phyloP scores from a whole-genome alignment of 2,329 filamentous ascomycete species.

The Diaporthe citriasiana region DNA sequence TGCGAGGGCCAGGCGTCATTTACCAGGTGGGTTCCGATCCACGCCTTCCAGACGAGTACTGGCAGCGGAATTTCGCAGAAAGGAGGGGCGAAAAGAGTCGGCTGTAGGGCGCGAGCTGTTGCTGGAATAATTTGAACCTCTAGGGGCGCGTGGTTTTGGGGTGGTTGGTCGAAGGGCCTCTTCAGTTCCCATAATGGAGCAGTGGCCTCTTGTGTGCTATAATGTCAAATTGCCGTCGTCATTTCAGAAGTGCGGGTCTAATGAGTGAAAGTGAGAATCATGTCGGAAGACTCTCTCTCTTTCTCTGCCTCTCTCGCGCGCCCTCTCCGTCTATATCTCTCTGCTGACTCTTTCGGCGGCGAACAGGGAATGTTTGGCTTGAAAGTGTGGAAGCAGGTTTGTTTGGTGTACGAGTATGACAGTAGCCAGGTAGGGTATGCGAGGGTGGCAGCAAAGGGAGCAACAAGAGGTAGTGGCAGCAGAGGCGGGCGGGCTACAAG shows the following conservation, averaged over 20 bases:
- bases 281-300: conserved; percentile 1
- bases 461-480: neutral
- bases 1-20: neutral
- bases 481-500: neutral
- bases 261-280: conserved; percentile 9
- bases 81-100: neutral
- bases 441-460: neutral
- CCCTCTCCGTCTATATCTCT: neutral
- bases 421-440: neutral
- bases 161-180: conserved; percentile 9
- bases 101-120: neutral
- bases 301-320: too few species aligned
- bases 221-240: conserved; percentile 23
- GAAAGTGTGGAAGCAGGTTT: neutral
- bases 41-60: neutral
- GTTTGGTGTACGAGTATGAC: neutral
- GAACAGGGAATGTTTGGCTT: neutral
- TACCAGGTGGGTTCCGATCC: conserved; percentile 4
- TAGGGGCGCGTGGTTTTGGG: neutral
- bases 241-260: conserved; percentile 5
- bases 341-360: neutral
- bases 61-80: neutral
- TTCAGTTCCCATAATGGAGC: conserved; percentile 36
- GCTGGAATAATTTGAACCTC: neutral
- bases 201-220: conserved; percentile 10